Base-by-base conservation (phyloP, 768 basidiomycete genomes). In the Leccinum variicolor region DNA sequence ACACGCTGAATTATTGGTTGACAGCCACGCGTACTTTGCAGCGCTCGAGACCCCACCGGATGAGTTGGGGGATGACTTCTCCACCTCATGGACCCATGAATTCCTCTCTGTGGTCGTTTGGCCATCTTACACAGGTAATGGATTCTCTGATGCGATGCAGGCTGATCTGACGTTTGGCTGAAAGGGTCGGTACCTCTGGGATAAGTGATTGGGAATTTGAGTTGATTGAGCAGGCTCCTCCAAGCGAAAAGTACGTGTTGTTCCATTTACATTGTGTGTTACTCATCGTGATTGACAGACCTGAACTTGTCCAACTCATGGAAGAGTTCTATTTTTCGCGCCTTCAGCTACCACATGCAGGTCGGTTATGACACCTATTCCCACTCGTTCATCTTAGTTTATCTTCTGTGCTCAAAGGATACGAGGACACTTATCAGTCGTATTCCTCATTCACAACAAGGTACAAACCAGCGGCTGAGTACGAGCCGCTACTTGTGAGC, bases 391-490 rank as follows among this genome's bases (percentile, higher is more conserved):
- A 2, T 6, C 26, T 26, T 29, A 7, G 34, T 55, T 63, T n/a
- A 65, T 45, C 15, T 4, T 26, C 39, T n/a, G 13, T 26, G 4
- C 49, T 39, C 25, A n/a, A 64, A 94, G 92, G 84, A 57, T 80
- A 86, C 54, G 91, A 92, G 41, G 83, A 89, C 17, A 95, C 94
- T 0, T 86, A 87, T 55, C 86, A 92, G 64, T 79, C 83, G 3
- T 98, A 96, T 69, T 97, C 95, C 0, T 82, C 87, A 0, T 97
- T 98, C 74, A 92, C 92, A 15, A 92, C 93, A 1, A 81, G 83
- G 54, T 81, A 89, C 71, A 83, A 86, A 64, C 82, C 89, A 14
- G 77, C 86, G 0, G 74, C 80, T 19, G 81, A 87, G 45, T 98
- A 98, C 67, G 94, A 96, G 66, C 64, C 76, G 0, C 73, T 87